Conservation (phyloP, 306 rosid genomes). For the Castanea sativa region DNA sequence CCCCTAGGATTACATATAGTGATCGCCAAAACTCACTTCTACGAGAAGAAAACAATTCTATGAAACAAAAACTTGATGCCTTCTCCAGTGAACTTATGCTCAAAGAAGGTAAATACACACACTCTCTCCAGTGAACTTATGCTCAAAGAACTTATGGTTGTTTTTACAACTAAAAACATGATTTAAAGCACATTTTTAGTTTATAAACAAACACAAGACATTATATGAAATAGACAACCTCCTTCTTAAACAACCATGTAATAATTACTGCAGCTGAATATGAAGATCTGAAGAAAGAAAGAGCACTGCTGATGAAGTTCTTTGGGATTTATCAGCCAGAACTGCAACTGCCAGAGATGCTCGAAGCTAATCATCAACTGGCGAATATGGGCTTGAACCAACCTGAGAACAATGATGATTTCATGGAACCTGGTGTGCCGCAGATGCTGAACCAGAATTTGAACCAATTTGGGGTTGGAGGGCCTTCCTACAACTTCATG, state of each 20-base stretch:
- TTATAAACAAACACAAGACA: too few species aligned
- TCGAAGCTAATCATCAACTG: too few species aligned
- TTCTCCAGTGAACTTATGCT: slow-evolving; percentile 9
- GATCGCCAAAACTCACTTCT: slow-evolving; percentile 14
- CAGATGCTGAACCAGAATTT: background rate
- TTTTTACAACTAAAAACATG: too few species aligned
- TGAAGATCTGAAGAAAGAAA: slow-evolving; percentile 22
- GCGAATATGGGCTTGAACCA: background rate
- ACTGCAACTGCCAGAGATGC: background rate
- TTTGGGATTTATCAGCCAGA: background rate
- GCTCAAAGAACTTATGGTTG: too few species aligned
- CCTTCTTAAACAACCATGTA: background rate
- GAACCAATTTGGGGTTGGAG: background rate
- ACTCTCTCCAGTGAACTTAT: background rate
- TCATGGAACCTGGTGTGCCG: too few species aligned
- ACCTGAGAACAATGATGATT: too few species aligned
- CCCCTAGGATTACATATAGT: slow-evolving; percentile 12
- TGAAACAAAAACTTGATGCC: slow-evolving; percentile 17
- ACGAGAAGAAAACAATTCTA: slow-evolving; percentile 20
- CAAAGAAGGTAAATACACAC: slow-evolving; percentile 22
- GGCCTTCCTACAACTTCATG: too few species aligned
- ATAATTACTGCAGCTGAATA: slow-evolving; percentile 22
- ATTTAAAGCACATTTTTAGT: too few species aligned
- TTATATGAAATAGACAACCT: too few species aligned
- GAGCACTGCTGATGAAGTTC: slow-evolving; percentile 9